A percentile compares a stretch with the other conserved stretches of the same genome.
phyloP scores from a whole-genome alignment of 306 rosid genomes.

The Potentilla sterilis region DNA sequence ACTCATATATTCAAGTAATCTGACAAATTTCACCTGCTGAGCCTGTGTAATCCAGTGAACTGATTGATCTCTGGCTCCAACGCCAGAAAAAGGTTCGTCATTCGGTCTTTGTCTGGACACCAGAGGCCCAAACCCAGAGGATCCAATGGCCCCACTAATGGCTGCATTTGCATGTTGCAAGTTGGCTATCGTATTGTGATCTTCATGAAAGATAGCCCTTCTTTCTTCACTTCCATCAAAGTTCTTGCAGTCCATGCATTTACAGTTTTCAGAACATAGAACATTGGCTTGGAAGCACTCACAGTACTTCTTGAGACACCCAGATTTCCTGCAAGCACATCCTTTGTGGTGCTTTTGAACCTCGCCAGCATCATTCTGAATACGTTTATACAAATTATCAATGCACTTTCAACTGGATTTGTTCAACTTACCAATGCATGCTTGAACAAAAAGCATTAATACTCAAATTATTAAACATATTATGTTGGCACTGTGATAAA shows the following conservation, averaged over 20 bases:
- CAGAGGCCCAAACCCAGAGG: slow-evolving; percentile 41
- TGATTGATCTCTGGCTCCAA: slow-evolving; percentile 36
- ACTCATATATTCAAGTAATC: slow-evolving; percentile 25
- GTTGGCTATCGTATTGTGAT: slow-evolving; percentile 29
- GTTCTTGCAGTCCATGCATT: slow-evolving; percentile 76
- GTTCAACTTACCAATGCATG: slow-evolving; percentile 16
- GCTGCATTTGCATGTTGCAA: slow-evolving; percentile 67
- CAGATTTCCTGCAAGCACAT: slow-evolving; percentile 81
- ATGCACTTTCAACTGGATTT: slow-evolving; percentile 21
- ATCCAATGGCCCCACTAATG: slow-evolving; percentile 52
- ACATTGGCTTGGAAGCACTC: slow-evolving; percentile 84
- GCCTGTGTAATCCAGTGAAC: slow-evolving; percentile 30
- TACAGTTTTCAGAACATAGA: slow-evolving; percentile 77
- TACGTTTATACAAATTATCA: slow-evolving; percentile 29
- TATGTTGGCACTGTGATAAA: slow-evolving; percentile 6
- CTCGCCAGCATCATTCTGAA: slow-evolving; percentile 56
- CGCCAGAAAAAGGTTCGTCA: slow-evolving; percentile 35
- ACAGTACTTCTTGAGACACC: slow-evolving; percentile 87
- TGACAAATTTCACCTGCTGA: slow-evolving; percentile 50
- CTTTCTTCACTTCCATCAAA: slow-evolving; percentile 67
- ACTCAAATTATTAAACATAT: neutral
- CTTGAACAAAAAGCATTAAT: slow-evolving; percentile 15
- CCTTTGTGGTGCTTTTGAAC: slow-evolving; percentile 86
- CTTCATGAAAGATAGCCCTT: slow-evolving; percentile 47
- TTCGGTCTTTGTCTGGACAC: slow-evolving; percentile 57